Evolutionary conservation across 2,329 filamentous ascomycete genomes (phyloP), one percentile per base, ranked within the genome.

Genomic region (Aspergillus texensis): DNA sequence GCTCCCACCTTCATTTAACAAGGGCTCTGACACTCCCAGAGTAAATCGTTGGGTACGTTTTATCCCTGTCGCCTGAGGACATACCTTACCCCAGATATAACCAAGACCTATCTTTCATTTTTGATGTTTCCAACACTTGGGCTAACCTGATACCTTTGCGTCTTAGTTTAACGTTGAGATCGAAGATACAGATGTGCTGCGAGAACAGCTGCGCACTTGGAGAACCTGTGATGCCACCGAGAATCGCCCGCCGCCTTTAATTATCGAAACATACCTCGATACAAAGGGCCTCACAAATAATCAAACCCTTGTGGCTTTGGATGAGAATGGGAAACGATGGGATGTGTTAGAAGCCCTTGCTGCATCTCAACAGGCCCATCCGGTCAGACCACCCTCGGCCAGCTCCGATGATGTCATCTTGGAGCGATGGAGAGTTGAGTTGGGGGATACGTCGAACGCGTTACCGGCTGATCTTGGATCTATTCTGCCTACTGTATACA

Each of bases 251-350:
- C 90, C 91, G 43, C 90, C 93, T 3, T 83, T 99, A 75, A 87
- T 96, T 68, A 92, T 99, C 73, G 95, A 99, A 79, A 91, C 93
- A 26, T 98, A 92, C 74, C 83, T 98, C 45, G 93, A 97, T 76
- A 88, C 90, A 14, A 89, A 91, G 41, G 86, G 88, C 36, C 84
- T 98, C 60, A 91, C 91, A 48, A 88, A 90, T 64, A 95, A 90
- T 71, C 93, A 99, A 78, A 93, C 91, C 69, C 82, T 99, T 58
- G 93, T 97, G 62, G 87, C 95, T 66, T 82, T 94, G 53, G 95
- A 98, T 78, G 93, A 97, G 34, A 85, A 91, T 73, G 94, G 93
- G 57, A 96, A 96, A 81, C 88, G 92, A 66, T 97, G 92, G 91
- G 93, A 98, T 81, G 94, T 97, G 21, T 81, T 91, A 71, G 93